These are phyloP conservation scores for Daldinia vernicosa DNA, from an alignment of 495 filamentous ascomycete genomes.

Conservation along the genomic window DNA sequence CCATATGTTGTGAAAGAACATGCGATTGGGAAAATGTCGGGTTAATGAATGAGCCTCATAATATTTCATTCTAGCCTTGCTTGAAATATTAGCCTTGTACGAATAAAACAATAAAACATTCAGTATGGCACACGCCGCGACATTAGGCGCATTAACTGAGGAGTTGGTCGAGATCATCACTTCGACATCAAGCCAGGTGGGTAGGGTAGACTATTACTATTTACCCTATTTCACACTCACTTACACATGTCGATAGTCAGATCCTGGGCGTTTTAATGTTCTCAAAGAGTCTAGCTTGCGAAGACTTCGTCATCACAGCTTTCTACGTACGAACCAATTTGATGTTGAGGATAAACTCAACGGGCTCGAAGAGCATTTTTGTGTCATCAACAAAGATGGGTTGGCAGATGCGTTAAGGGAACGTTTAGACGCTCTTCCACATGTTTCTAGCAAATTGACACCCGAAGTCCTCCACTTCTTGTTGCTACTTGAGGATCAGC, in stretches of 20 bases:
- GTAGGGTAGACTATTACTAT: slow-evolving; percentile 1
- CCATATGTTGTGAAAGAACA: background rate
- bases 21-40: background rate
- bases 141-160: slow-evolving; percentile 60
- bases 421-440: slow-evolving; percentile 68
- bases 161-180: slow-evolving; percentile 61
- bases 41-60: background rate
- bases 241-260: slow-evolving; percentile 45
- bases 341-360: slow-evolving; percentile 75
- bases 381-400: slow-evolving; percentile 77
- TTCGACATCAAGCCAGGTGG: slow-evolving; percentile 45
- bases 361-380: slow-evolving; percentile 89
- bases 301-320: slow-evolving; percentile 66
- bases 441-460: slow-evolving; percentile 63
- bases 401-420: slow-evolving; percentile 77
- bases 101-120: slow-evolving; percentile 35
- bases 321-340: slow-evolving; percentile 87
- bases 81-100: background rate
- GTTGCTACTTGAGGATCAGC: slow-evolving; percentile 82
- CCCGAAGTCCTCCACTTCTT: slow-evolving; percentile 85
- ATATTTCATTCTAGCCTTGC: background rate
- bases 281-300: slow-evolving; percentile 61
- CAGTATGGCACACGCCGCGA: slow-evolving; percentile 59
- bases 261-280: slow-evolving; percentile 58
- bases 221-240: slow-evolving; percentile 1